Base-by-base conservation (phyloP, 805 yeast species). In the Metschnikowia cerradonensis region DNA sequence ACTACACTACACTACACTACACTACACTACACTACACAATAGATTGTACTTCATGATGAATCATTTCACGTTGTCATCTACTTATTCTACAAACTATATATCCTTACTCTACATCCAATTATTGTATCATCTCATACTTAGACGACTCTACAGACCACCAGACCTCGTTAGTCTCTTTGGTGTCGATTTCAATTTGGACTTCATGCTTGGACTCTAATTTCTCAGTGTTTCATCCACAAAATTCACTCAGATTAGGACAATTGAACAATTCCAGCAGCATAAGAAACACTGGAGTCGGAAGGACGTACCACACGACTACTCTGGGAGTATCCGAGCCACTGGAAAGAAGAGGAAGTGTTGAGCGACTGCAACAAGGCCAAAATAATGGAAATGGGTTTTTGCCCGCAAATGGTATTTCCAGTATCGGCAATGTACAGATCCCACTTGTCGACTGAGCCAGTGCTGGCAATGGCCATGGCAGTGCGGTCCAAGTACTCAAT, bases 391-490 rank as follows among this genome's bases (percentile, higher is more conserved):
- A 94, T 74, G 0, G 98, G 97, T 52, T 81, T 83, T 52, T 90
- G 87, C 0, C 99, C 99, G 67, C 99, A 94, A 15, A 94, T 86
- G 0, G 99, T 94, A 68, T 92, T 91, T 0, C 86, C 89, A 0
- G 98, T 89, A 1, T 56, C 58, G 5, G 69, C 67, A 4, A 94
- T 79, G 62, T 94, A 94, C 26, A 75, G 65, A 47, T 73, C 76
- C 89, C 96, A 94, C 6, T 68, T 67, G 1, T 62, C 60, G 48
- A 83, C 80, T 2, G 81, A 72, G 2, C 90, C 91, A 1, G 60
- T 60, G 0, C 82, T 66, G 0, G 86, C 73, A 2, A 84, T 68
- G 8, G 73, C 67, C 90, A 90, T 88, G 0, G 87, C 98, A 33
- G 65, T 56, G 38, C 70, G 78, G 67, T 92, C 99, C 52, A 94